Base-by-base conservation (phyloP, 2,329 filamentous ascomycete genomes). In the Hymenoscyphus repandus region DNA sequence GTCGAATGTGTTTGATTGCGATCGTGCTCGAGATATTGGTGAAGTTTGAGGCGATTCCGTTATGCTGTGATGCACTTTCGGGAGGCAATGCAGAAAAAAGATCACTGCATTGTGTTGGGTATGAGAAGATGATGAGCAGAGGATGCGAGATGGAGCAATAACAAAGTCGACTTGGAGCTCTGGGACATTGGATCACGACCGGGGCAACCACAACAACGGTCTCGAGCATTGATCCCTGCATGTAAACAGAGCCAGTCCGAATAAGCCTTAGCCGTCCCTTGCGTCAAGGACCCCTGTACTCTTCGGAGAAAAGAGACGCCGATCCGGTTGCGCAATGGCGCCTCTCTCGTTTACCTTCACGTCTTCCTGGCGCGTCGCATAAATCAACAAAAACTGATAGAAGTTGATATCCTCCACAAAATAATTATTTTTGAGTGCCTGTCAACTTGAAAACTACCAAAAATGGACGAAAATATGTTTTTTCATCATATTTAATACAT, bases 1-100 rank as follows among this genome's bases (percentile, higher is more conserved):
- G 50, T 36, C 45, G 50, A 37, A 31, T n/a, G 31, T 22, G 32
- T 31, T 15, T 44, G 45, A 38, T 55, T 32, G 13, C 11, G 32
- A 40, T 32, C 15, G 49, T 33, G 37, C 18, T 45, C 22, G 45
- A 55, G 42, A 42, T 45, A 49, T 17, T 47, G 30, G 39, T 41
- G 45, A 47, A 47, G 49, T 27, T 31, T 17, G 30, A 20, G 41
- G 48, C 37, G 40, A 40, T 45, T 47, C 46, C 36, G 42, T 47
- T 30, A 46, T 44, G 34, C 47, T 53, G 41, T 49, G 38, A 45
- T 45, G 51, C 49, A 54, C 53, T 34, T 20, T 22, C 22, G 30
- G 34, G 45, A 42, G 47, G 50, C 49, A 51, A 45, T 53, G 47
- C 42, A 50, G 51, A 50, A 47, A 39, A 36, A 47, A 33, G 49